These are phyloP conservation scores for Cyberlindnera galapagoensis DNA, from an alignment of 805 yeast genomes.

Conservation along the genomic window DNA sequence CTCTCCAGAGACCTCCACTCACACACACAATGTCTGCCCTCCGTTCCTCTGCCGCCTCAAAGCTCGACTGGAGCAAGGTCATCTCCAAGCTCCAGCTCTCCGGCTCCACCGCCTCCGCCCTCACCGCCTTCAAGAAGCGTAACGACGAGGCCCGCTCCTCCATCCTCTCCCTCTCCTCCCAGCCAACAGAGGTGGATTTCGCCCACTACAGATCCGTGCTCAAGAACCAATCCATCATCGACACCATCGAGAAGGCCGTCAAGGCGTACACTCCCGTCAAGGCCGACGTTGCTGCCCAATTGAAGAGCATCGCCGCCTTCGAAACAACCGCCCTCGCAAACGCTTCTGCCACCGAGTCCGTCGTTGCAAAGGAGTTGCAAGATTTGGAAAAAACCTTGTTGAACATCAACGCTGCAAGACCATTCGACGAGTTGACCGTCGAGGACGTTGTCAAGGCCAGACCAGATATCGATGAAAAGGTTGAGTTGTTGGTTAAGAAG, in stretches of 20 bases:
- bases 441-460: conserved; percentile 92
- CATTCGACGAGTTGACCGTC: conserved; percentile 93
- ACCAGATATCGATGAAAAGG: conserved; percentile 97
- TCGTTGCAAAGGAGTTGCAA: conserved; percentile 79
- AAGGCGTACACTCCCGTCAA: conserved; percentile 74
- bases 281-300: conserved; percentile 80
- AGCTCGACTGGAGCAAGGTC: conserved; percentile 93
- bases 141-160: conserved; percentile 94
- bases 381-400: conserved; percentile 83
- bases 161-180: conserved; percentile 61
- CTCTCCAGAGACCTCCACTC: background rate
- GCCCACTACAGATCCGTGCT: conserved; percentile 69
- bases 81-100: conserved; percentile 83
- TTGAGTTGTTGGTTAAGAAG: conserved; percentile 87
- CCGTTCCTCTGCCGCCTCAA: conserved; percentile 58
- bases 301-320: conserved; percentile 87
- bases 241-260: conserved; percentile 74
- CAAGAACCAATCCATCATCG: conserved; percentile 75
- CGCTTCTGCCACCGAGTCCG: conserved; percentile 87
- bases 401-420: conserved; percentile 95
- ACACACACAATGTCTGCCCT: background rate
- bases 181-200: conserved; percentile 77
- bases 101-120: conserved; percentile 83
- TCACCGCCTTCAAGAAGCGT: conserved; percentile 95
- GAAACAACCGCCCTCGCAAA: conserved; percentile 94